A percentile compares a stretch with the other conserved stretches of the same genome.
These are phyloP conservation scores for Sclerotiophoma versabilis DNA, from an alignment of 2,329 filamentous ascomycete species.

Conservation along the genomic window DNA sequence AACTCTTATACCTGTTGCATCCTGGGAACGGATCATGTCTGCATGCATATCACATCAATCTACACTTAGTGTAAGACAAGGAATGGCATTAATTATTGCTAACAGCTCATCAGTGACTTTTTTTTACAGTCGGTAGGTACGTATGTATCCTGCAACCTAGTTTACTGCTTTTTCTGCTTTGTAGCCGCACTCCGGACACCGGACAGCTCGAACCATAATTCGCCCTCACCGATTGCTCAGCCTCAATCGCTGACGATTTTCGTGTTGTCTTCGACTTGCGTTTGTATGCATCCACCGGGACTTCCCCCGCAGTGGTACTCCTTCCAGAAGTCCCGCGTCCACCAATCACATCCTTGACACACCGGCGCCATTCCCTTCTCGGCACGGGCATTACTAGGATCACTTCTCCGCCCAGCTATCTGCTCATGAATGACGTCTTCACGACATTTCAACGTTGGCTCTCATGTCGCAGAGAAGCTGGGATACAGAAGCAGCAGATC, in stretches of 20 bases:
- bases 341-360: slow-evolving; percentile 30
- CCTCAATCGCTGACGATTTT: background rate
- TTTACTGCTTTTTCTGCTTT: background rate
- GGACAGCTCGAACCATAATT: background rate
- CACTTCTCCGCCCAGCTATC: slow-evolving; percentile 31
- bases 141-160: background rate
- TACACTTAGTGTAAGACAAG: slow-evolving; percentile 5
- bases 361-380: slow-evolving; percentile 20
- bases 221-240: background rate
- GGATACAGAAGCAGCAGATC: too few species aligned
- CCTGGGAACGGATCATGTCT: slow-evolving; percentile 6
- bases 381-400: slow-evolving; percentile 28
- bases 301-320: slow-evolving; percentile 25
- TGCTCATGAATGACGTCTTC: slow-evolving; percentile 30
- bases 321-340: slow-evolving; percentile 33
- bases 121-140: too few species aligned
- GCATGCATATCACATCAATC: slow-evolving; percentile 7
- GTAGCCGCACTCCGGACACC: background rate
- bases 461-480: too few species aligned
- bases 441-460: slow-evolving; percentile 13
- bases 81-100: background rate
- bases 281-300: background rate
- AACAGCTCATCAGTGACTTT: background rate
- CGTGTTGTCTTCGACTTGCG: background rate
- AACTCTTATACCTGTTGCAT: slow-evolving; percentile 8